phyloP scores from a whole-genome alignment of 352 stramenopile genomes.

The Phytophthora hibernalis region DNA sequence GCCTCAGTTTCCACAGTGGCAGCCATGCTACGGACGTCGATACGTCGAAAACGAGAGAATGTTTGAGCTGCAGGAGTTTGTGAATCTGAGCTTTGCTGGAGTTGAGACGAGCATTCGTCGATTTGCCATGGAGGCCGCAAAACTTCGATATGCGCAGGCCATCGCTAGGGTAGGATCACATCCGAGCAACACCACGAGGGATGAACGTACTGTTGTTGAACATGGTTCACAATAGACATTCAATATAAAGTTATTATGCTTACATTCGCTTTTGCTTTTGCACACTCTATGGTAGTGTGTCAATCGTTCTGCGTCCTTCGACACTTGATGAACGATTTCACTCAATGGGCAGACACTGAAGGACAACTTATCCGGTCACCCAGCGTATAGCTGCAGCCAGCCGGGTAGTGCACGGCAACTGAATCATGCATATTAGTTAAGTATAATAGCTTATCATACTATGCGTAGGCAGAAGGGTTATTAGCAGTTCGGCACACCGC shows the following conservation, averaged over 20 bases:
- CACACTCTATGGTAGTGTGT: constrained; percentile 15
- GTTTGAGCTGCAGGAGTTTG: constrained; percentile 31
- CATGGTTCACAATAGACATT: constrained; percentile 1
- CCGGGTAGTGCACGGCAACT: too few species aligned
- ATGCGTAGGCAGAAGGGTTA: too few species aligned
- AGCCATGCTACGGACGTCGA: constrained; percentile 63
- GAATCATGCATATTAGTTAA: too few species aligned
- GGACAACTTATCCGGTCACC: too few species aligned
- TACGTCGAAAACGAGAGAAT: constrained; percentile 14
- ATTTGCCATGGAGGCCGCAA: constrained; percentile 28
- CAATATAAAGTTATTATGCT: constrained; percentile 25
- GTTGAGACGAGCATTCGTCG: constrained; percentile 30
- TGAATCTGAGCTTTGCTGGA: constrained; percentile 18
- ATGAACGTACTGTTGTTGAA: neutral
- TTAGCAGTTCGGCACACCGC: too few species aligned
- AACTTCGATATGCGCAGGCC: constrained; percentile 20
- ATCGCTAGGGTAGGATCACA: constrained; percentile 8
- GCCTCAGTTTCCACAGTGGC: constrained; percentile 44
- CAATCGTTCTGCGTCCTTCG: too few species aligned
- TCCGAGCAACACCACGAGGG: constrained; percentile 13
- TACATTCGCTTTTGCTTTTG: constrained; percentile 15
- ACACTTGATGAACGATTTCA: too few species aligned
- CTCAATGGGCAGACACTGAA: too few species aligned
- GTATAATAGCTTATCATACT: too few species aligned
- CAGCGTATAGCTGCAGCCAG: too few species aligned